Evolutionary conservation across 805 yeast genomes (phyloP).

Genomic region (Cyberlindnera mrakii): DNA sequence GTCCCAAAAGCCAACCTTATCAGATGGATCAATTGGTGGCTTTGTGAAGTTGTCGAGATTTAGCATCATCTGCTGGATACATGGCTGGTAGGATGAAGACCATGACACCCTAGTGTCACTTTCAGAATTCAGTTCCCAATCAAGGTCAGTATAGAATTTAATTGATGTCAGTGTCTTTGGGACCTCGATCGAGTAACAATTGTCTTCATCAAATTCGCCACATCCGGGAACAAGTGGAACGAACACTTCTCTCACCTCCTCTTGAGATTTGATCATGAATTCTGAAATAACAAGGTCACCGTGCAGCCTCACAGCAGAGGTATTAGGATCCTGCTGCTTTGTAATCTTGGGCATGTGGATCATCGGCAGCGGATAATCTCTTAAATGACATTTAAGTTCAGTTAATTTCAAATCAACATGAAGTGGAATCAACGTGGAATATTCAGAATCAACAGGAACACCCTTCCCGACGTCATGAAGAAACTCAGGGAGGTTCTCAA

Average conservation of each 20-base stretch:
- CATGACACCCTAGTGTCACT: constrained; percentile 66
- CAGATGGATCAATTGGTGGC: constrained; percentile 84
- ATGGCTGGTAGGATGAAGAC: constrained; percentile 83
- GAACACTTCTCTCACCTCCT: constrained; percentile 51
- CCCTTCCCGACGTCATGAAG: constrained; percentile 75
- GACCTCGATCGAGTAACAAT: constrained; percentile 51
- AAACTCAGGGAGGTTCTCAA: constrained; percentile 51
- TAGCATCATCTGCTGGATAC: constrained; percentile 71
- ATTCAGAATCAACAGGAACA: constrained; percentile 63
- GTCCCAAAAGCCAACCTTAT: constrained; percentile 89
- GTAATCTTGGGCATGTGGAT: constrained; percentile 58
- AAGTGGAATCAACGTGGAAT: constrained; percentile 64
- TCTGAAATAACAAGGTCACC: constrained; percentile 74
- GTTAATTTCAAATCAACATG: constrained; percentile 46
- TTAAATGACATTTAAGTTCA: constrained; percentile 63
- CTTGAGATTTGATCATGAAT: constrained; percentile 42
- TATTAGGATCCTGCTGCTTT: constrained; percentile 18
- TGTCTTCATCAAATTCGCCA: constrained; percentile 30
- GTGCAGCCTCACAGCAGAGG: constrained; percentile 31
- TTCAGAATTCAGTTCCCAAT: constrained; percentile 47
- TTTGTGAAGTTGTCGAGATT: constrained; percentile 80
- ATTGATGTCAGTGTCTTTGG: constrained; percentile 74
- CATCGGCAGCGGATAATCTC: constrained; percentile 86
- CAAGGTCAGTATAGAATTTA: constrained; percentile 61
- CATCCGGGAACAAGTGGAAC: constrained; percentile 57